A percentile compares a stretch with the other conserved stretches of the same genome.
phyloP scores from a whole-genome alignment of 2,329 filamentous ascomycete genomes.

The Colletotrichum sublineola region DNA sequence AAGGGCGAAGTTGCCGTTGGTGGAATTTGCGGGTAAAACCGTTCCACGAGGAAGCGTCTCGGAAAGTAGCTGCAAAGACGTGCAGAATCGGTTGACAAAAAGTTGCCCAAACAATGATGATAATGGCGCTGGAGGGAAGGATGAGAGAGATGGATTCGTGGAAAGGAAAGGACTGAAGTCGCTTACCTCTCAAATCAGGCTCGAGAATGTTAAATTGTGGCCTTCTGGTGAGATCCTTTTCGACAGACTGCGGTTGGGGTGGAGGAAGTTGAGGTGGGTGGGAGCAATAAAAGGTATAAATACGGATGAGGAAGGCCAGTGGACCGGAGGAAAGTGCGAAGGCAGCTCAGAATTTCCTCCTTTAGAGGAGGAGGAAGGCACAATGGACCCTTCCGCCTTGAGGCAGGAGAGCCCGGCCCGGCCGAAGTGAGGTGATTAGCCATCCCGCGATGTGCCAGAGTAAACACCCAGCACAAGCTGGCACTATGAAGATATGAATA shows the following conservation, averaged over 20 bases:
- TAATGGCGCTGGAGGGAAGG: background rate
- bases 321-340: background rate
- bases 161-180: background rate
- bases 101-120: background rate
- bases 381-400: background rate
- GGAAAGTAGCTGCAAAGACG: background rate
- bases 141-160: background rate
- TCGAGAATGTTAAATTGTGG: background rate
- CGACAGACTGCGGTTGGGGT: background rate
- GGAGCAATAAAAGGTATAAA: background rate
- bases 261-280: background rate
- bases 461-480: background rate
- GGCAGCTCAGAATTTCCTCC: no score
- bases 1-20: background rate
- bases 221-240: conserved; percentile 1
- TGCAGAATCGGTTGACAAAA: background rate
- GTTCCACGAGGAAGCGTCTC: background rate
- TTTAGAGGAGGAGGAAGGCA: background rate
- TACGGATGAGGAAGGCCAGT: background rate
- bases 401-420: background rate
- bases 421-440: background rate
- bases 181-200: conserved; percentile 10
- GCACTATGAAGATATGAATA: background rate
- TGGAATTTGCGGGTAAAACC: no score
- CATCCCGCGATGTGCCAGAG: background rate